These are phyloP conservation scores for Lecanicillium sp. DNA, from an alignment of 2,329 filamentous ascomycete species.

Conservation along the genomic window DNA sequence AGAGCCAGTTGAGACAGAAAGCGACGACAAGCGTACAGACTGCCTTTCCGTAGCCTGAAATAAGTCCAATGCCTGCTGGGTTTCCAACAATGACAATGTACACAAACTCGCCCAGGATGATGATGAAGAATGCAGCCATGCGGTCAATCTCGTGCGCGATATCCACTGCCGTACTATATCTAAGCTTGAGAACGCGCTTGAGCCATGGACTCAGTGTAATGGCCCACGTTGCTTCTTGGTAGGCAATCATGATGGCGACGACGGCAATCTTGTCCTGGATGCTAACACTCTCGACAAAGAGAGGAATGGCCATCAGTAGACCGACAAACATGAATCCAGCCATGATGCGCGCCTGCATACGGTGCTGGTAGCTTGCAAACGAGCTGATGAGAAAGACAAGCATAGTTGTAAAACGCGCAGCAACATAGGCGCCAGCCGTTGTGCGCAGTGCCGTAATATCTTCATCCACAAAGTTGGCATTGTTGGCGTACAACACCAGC, in stretches of 20 bases:
- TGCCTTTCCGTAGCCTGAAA: slow-evolving; percentile 32
- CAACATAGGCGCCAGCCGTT: slow-evolving; percentile 36
- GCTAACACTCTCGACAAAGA: slow-evolving; percentile 33
- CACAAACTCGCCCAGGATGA: slow-evolving; percentile 41
- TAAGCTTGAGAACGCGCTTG: slow-evolving; percentile 31
- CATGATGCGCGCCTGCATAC: slow-evolving; percentile 35
- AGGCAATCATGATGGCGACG: slow-evolving; percentile 31
- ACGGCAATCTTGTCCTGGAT: slow-evolving; percentile 31
- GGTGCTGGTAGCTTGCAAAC: slow-evolving; percentile 38
- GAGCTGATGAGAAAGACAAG: slow-evolving; percentile 32
- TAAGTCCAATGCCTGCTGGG: slow-evolving; percentile 35
- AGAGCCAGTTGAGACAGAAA: slow-evolving; percentile 42
- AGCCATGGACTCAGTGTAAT: slow-evolving; percentile 35
- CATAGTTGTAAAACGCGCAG: slow-evolving; percentile 32
- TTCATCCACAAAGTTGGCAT: slow-evolving; percentile 33
- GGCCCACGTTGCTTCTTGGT: slow-evolving; percentile 34
- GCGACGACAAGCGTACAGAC: slow-evolving; percentile 40
- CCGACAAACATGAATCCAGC: slow-evolving; percentile 30
- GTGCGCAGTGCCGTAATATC: slow-evolving; percentile 35
- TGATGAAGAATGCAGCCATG: slow-evolving; percentile 42
- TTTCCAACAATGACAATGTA: slow-evolving; percentile 39
- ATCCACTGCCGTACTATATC: slow-evolving; percentile 39
- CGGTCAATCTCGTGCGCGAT: slow-evolving; percentile 41
- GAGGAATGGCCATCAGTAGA: slow-evolving; percentile 32
- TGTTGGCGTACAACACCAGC: slow-evolving; percentile 39